Evolutionary conservation across 2,329 filamentous ascomycete genomes (phyloP).

Genomic region (Ploettnerulaceae sp.): DNA sequence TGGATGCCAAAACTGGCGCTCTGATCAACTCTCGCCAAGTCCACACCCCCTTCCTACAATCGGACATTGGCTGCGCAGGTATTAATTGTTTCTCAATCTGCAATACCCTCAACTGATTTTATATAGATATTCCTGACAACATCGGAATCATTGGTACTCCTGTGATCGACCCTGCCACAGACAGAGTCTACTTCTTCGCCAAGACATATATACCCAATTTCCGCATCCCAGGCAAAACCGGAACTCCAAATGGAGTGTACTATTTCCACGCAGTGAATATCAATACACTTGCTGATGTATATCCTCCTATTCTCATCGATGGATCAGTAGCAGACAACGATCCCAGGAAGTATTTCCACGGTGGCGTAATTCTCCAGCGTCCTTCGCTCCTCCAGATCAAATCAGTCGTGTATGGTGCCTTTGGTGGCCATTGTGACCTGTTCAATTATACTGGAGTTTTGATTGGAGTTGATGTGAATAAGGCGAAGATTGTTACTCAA

Average conservation of each 20-base stretch:
- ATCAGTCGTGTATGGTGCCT: conserved; percentile 46
- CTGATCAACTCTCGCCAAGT: conserved; percentile 35
- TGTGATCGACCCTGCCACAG: conserved; percentile 42
- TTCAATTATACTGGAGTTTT: conserved; percentile 53
- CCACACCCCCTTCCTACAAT: conserved; percentile 44
- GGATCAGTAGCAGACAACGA: conserved; percentile 14
- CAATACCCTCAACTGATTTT: neutral
- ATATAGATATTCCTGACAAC: conserved; percentile 42
- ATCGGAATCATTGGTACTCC: conserved; percentile 44
- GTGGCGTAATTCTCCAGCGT: conserved; percentile 48
- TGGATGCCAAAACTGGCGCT: conserved; percentile 36
- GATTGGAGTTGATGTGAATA: conserved; percentile 44
- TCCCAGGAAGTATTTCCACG: conserved; percentile 40
- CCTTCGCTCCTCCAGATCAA: conserved; percentile 44
- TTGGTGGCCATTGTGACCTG: conserved; percentile 51
- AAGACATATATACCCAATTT: conserved; percentile 18
- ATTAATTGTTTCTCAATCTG: neutral
- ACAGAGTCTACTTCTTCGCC: conserved; percentile 41
- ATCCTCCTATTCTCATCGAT: conserved; percentile 13
- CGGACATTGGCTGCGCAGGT: conserved; percentile 42
- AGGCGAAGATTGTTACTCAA: conserved; percentile 32
- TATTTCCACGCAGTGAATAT: conserved; percentile 19
- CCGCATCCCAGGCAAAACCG: conserved; percentile 14
- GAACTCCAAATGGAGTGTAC: conserved; percentile 12
- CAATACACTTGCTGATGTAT: conserved; percentile 10